Conservation (phyloP, 495 filamentous ascomycete genomes). For the Astrocystis sublimbata region DNA sequence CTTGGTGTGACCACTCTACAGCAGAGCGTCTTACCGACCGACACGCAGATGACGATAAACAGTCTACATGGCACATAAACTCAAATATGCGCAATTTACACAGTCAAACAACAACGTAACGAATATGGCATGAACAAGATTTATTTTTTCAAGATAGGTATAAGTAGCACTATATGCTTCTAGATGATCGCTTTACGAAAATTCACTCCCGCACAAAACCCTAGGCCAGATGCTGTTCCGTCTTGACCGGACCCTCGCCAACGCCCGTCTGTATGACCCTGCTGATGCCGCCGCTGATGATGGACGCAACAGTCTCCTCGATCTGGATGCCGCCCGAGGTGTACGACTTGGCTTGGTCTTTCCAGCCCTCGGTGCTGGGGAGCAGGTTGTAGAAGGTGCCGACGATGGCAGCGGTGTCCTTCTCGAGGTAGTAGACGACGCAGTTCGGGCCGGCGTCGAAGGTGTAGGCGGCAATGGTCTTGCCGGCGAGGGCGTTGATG, state of each 20-base stretch:
- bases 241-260: slow-evolving; percentile 81
- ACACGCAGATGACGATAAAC: too few species aligned
- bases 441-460: slow-evolving; percentile 98
- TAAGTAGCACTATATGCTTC: not conserved
- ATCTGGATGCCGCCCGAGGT: slow-evolving; percentile 50
- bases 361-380: slow-evolving; percentile 62
- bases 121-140: not conserved
- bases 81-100: too few species aligned
- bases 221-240: slow-evolving; percentile 66
- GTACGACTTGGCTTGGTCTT: slow-evolving; percentile 47
- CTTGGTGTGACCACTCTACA: too few species aligned
- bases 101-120: too few species aligned
- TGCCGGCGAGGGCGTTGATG: slow-evolving; percentile 74
- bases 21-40: too few species aligned
- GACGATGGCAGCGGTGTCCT: slow-evolving; percentile 68
- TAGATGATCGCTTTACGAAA: slow-evolving; percentile 4
- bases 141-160: slow-evolving; percentile 4
- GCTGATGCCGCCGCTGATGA: slow-evolving; percentile 76
- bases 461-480: slow-evolving; percentile 85
- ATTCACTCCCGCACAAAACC: not conserved
- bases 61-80: too few species aligned
- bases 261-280: slow-evolving; percentile 89
- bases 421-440: slow-evolving; percentile 88
- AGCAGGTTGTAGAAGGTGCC: slow-evolving; percentile 66
- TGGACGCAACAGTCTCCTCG: slow-evolving; percentile 57